Conservation (phyloP, 169 alveolate species). For the Plasmodium inui region DNA sequence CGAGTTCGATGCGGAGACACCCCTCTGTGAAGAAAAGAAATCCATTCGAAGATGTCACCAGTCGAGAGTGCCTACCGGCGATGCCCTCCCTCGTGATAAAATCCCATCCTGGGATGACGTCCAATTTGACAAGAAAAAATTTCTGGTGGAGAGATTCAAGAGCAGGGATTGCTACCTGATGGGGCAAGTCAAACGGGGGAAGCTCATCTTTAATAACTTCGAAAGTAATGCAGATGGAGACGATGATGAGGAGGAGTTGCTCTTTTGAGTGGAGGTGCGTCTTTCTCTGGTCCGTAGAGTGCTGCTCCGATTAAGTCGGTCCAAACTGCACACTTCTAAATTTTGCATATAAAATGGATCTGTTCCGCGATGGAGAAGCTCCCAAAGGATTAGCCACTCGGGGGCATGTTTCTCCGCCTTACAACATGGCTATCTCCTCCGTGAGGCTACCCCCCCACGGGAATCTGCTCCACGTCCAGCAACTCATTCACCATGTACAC, state of each 20-base stretch:
- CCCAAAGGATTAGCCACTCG: neutral
- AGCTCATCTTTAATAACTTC: constrained; percentile 47
- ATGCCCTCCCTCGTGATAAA: neutral
- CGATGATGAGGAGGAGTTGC: constrained; percentile 45
- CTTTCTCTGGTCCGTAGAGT: neutral
- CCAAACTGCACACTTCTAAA: neutral
- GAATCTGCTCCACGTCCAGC: constrained; percentile 40
- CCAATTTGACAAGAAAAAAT: constrained; percentile 46
- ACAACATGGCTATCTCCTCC: neutral
- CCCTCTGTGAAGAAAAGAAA: constrained; percentile 7
- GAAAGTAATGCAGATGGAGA: constrained; percentile 25
- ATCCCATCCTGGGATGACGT: constrained; percentile 74
- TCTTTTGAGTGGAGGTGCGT: neutral
- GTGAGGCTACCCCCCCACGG: neutral
- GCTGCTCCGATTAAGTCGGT: neutral
- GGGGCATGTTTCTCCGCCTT: neutral
- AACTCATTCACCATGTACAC: constrained; percentile 58
- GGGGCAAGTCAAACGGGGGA: constrained; percentile 66
- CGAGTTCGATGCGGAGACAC: neutral
- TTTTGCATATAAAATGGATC: neutral
- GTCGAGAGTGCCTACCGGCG: neutral
- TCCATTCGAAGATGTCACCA: neutral
- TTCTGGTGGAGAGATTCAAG: constrained; percentile 55
- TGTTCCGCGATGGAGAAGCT: neutral
- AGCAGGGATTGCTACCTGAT: constrained; percentile 44